phyloP scores from a whole-genome alignment of 1,139 yeast genomes.

The Magnusiomyces suaveolens region DNA sequence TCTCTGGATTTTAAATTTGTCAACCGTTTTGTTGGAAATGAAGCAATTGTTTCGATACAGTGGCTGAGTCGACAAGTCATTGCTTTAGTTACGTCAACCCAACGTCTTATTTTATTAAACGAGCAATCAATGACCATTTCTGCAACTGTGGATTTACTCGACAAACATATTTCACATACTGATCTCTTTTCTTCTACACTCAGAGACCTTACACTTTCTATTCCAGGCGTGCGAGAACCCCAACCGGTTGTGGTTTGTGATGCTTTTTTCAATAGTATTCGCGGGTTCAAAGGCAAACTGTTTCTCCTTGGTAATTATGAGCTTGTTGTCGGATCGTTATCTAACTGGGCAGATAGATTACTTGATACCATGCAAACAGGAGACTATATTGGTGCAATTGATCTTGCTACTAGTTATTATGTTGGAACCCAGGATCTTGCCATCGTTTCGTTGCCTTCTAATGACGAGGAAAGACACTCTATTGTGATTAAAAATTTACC shows the following conservation, averaged over 20 bases:
- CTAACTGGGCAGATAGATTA: conserved; percentile 68
- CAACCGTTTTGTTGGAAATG: conserved; percentile 41
- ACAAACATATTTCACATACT: conserved; percentile 38
- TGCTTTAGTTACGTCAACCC: conserved; percentile 43
- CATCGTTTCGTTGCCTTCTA: conserved; percentile 47
- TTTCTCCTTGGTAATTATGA: conserved; percentile 44
- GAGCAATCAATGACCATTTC: conserved; percentile 34
- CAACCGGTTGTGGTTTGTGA: conserved; percentile 29
- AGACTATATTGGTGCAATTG: conserved; percentile 47
- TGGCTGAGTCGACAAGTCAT: conserved; percentile 50
- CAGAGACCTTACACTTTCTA: conserved; percentile 20
- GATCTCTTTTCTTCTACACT: conserved; percentile 30
- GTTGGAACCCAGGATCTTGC: conserved; percentile 40
- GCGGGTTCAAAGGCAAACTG: conserved; percentile 38
- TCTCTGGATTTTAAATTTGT: conserved; percentile 37
- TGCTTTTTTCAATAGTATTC: conserved; percentile 33
- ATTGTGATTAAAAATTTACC: conserved; percentile 48
- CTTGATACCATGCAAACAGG: conserved; percentile 41
- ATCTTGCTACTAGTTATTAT: conserved; percentile 47
- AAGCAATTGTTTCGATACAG: conserved; percentile 43
- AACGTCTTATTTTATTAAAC: conserved; percentile 38
- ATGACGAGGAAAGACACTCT: conserved; percentile 36
- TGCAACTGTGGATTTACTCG: conserved; percentile 37
- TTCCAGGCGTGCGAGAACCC: conserved; percentile 14
- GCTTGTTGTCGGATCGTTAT: conserved; percentile 46